Percentiles rank a stretch among this genome's conserved stretches.
Conservation (phyloP, 2,329 filamentous ascomycete genomes). For the Cercospora beticola region DNA sequence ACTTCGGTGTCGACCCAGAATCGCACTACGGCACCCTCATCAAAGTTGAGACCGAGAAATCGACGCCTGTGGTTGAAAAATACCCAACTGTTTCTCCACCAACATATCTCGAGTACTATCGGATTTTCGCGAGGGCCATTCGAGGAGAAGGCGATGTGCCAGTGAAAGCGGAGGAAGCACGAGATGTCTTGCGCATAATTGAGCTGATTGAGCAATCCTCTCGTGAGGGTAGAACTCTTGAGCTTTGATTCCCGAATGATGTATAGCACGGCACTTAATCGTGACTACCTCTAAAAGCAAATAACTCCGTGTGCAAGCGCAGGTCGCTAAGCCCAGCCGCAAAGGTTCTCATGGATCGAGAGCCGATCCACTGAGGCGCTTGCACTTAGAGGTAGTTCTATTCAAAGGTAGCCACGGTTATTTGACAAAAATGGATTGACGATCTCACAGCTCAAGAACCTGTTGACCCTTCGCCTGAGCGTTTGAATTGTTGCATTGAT, state of each 20-base stretch:
- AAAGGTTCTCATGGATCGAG: too few species aligned
- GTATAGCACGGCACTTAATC: neutral
- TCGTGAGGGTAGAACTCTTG: conserved; percentile 48
- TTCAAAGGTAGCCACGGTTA: too few species aligned
- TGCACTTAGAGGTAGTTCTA: too few species aligned
- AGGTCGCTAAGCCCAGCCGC: too few species aligned
- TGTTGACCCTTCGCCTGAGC: too few species aligned
- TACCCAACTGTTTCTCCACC: conserved; percentile 61
- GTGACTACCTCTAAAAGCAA: too few species aligned
- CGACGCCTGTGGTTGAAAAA: conserved; percentile 46
- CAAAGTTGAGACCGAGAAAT: conserved; percentile 47
- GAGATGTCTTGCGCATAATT: conserved; percentile 56
- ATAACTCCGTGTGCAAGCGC: too few species aligned
- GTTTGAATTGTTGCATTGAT: too few species aligned
- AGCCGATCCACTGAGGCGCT: too few species aligned
- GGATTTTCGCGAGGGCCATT: conserved; percentile 53
- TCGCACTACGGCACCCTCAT: conserved; percentile 61
- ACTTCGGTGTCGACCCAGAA: conserved; percentile 64
- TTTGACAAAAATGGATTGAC: too few species aligned
- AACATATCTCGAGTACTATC: conserved; percentile 70
- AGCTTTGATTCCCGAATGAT: conserved; percentile 5
- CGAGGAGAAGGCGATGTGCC: conserved; percentile 54
- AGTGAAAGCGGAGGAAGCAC: conserved; percentile 54
- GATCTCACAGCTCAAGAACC: too few species aligned
- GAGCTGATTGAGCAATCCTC: conserved; percentile 58